These are phyloP conservation scores for Aureobasidium subglaciale DNA, from an alignment of 2,329 filamentous ascomycete genomes.

Conservation along the genomic window DNA sequence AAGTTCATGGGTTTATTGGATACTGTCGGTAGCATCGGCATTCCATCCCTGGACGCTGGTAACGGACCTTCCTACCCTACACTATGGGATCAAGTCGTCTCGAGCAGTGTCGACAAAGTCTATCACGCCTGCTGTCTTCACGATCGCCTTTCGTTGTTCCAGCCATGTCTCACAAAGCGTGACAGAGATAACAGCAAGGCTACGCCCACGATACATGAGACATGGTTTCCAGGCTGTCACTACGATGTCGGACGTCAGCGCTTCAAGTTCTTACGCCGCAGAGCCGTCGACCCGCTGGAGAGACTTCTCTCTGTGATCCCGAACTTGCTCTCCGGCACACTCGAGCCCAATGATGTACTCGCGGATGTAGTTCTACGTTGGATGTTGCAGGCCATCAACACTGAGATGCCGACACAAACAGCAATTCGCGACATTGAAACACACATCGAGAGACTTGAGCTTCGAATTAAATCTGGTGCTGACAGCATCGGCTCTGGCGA, in stretches of 20 bases:
- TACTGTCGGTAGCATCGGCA: slow-evolving; percentile 30
- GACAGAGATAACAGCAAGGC: slow-evolving; percentile 16
- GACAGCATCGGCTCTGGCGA: slow-evolving; percentile 26
- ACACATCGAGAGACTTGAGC: slow-evolving; percentile 19
- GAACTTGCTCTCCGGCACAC: slow-evolving; percentile 23
- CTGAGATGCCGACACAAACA: slow-evolving; percentile 17
- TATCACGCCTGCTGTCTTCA: slow-evolving; percentile 30
- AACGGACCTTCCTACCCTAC: slow-evolving; percentile 31
- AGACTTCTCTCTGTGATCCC: slow-evolving; percentile 25
- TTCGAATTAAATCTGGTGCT: slow-evolving; percentile 18
- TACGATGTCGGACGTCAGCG: slow-evolving; percentile 31
- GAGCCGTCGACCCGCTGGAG: slow-evolving; percentile 25
- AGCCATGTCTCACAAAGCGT: slow-evolving; percentile 26
- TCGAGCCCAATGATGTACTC: slow-evolving; percentile 30
- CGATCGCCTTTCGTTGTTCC: slow-evolving; percentile 30
- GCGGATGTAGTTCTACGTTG: slow-evolving; percentile 28
- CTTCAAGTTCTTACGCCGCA: slow-evolving; percentile 28
- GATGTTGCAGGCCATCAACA: slow-evolving; percentile 24
- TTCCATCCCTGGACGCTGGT: slow-evolving; percentile 29
- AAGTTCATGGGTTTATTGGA: slow-evolving; percentile 30
- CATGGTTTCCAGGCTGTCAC: slow-evolving; percentile 33
- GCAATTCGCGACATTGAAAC: slow-evolving; percentile 22
- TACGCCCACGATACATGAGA: slow-evolving; percentile 21
- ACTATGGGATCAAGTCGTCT: slow-evolving; percentile 31
- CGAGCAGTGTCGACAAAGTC: slow-evolving; percentile 27